Evolutionary conservation across 129 eudicot species (phyloP).

Genomic region (Helichrysum umbraculigerum): DNA sequence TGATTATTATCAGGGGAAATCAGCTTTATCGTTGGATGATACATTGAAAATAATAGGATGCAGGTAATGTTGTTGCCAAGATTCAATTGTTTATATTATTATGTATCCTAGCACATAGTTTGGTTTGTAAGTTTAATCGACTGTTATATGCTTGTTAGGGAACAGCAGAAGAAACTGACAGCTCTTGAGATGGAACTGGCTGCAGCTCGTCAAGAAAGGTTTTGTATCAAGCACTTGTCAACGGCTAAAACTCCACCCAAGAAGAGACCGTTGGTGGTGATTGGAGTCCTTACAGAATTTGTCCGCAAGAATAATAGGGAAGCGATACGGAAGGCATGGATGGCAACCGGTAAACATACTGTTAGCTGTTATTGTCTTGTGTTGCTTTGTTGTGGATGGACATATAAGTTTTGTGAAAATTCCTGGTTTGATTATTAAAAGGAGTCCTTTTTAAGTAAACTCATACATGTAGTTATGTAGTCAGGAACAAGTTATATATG

Average conservation of each 20-base stretch:
- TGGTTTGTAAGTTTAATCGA: conserved; percentile 32
- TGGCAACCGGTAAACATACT: conserved; percentile 59
- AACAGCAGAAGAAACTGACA: conserved; percentile 73
- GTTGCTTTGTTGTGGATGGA: conserved; percentile 5
- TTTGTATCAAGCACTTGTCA: conserved; percentile 57
- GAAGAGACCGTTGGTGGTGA: conserved; percentile 64
- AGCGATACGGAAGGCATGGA: conserved; percentile 93
- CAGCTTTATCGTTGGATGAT: conserved; percentile 89
- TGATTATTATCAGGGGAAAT: conserved; percentile 52
- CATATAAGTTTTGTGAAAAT: background rate
- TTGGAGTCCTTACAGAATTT: conserved; percentile 82
- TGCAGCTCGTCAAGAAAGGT: conserved; percentile 79
- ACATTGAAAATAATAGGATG: conserved; percentile 83
- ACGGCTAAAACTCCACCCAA: conserved; percentile 38
- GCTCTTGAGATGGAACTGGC: conserved; percentile 85
- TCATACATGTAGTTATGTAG: background rate
- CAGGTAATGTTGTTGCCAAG: conserved; percentile 28
- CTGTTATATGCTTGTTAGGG: conserved; percentile 59
- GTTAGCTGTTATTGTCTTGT: background rate
- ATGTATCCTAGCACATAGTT: background rate
- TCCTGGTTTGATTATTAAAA: background rate
- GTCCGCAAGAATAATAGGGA: conserved; percentile 90
- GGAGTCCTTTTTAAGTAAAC: background rate
- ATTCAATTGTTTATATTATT: background rate
- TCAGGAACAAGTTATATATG: too few species aligned